Percentiles rank a stretch among this genome's conserved stretches.
Conservation (phyloP, 768 basidiomycete genomes). For the Rhizopogon vesiculosus region DNA sequence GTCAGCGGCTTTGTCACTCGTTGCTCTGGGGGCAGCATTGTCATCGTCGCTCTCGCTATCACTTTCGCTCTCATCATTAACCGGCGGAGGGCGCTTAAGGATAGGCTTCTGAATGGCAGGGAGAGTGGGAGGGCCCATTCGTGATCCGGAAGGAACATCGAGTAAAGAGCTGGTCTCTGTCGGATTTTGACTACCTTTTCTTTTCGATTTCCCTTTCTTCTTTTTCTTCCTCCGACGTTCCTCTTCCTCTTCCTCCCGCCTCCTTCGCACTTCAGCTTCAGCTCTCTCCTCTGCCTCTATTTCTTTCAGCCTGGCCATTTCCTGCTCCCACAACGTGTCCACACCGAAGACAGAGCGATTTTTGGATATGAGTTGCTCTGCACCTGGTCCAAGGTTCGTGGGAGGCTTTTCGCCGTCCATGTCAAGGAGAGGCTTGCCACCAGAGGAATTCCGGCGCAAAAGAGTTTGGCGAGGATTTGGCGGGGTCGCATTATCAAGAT, state of each 20-base stretch:
- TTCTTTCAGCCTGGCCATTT: constrained; percentile 73
- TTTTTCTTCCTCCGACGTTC: constrained; percentile 32
- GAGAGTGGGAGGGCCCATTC: constrained; percentile 24
- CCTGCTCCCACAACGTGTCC: constrained; percentile 89
- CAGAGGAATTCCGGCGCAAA: constrained; percentile 43
- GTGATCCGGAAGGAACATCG: constrained; percentile 10
- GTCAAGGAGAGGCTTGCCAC: constrained; percentile 61
- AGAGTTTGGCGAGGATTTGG: constrained; percentile 25
- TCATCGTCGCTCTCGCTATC: constrained; percentile 50
- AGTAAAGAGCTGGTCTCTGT: constrained; percentile 31
- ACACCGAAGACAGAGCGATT: constrained; percentile 88
- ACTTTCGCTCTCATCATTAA: constrained; percentile 39
- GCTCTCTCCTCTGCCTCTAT: constrained; percentile 67
- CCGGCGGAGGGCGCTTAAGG: constrained; percentile 23
- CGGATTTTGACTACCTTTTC: constrained; percentile 36
- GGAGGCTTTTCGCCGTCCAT: constrained; percentile 42
- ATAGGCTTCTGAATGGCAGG: constrained; percentile 32
- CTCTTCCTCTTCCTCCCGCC: constrained; percentile 41
- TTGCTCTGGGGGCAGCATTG: constrained; percentile 16
- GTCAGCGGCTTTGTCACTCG: constrained; percentile 20
- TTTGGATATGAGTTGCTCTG: constrained; percentile 31
- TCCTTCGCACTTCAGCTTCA: constrained; percentile 49
- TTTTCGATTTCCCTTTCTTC: constrained; percentile 42
- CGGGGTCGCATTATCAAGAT: constrained; percentile 38
- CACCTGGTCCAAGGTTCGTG: constrained; percentile 25